phyloP scores from a whole-genome alignment of 768 basidiomycete genomes.

The Tulasnella sp. region DNA sequence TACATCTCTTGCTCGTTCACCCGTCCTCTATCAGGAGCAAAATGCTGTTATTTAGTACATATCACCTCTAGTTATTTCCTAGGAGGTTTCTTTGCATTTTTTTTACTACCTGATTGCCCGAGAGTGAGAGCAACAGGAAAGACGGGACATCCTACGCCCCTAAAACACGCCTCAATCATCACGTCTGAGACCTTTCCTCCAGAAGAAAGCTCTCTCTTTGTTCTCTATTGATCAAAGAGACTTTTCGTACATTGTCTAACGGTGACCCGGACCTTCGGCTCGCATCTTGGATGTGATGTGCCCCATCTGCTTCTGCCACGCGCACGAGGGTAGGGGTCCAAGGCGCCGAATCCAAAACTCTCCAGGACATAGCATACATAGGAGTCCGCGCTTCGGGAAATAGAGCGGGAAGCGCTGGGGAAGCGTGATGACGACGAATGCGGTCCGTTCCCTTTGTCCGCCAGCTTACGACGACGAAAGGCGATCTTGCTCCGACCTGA shows the following conservation, averaged over 20 bases:
- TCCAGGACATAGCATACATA: neutral
- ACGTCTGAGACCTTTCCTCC: too few relatives aligned
- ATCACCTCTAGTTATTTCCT: too few relatives aligned
- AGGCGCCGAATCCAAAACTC: neutral
- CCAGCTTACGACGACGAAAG: neutral
- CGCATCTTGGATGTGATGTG: neutral
- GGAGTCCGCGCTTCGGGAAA: neutral
- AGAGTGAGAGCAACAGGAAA: too few relatives aligned
- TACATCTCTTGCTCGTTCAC: neutral
- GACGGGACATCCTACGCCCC: too few relatives aligned
- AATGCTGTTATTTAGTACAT: too few relatives aligned
- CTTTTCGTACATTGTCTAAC: too few relatives aligned
- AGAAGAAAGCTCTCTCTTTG: too few relatives aligned
- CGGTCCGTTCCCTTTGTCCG: neutral
- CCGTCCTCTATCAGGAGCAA: neutral
- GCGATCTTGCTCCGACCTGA: neutral
- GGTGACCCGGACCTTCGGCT: too few relatives aligned
- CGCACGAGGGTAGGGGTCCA: neutral
- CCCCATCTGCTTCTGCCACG: neutral
- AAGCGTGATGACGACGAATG: neutral
- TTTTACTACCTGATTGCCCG: too few relatives aligned
- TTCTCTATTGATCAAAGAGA: too few relatives aligned
- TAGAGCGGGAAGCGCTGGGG: neutral
- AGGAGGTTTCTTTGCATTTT: too few relatives aligned
- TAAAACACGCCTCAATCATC: too few relatives aligned